phyloP scores from a whole-genome alignment of 805 yeast genomes.

The Suhomyces prunicola region DNA sequence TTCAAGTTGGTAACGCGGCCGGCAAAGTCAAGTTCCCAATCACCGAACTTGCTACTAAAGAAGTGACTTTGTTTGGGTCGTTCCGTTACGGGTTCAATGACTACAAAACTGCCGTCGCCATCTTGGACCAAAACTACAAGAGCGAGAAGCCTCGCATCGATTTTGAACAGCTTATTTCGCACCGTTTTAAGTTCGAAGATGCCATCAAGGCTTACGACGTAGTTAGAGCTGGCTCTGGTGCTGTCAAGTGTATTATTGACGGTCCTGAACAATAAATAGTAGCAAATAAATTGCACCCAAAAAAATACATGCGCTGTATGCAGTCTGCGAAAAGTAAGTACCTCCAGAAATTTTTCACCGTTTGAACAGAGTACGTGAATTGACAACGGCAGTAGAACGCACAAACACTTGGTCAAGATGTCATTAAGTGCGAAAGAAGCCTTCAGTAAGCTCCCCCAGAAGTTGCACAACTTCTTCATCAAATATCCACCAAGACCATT shows the following conservation, averaged over 20 bases:
- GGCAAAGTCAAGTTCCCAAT: conserved; percentile 72
- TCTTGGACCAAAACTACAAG: conserved; percentile 55
- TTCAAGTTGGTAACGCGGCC: conserved; percentile 85
- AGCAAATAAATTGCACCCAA: background rate
- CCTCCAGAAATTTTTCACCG: background rate
- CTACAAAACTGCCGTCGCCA: conserved; percentile 66
- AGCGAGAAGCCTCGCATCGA: conserved; percentile 46
- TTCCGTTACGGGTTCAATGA: conserved; percentile 81
- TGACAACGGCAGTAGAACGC: background rate
- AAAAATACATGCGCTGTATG: background rate
- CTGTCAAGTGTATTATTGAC: conserved; percentile 75
- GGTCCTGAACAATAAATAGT: conserved; percentile 54
- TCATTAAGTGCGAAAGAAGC: conserved; percentile 38
- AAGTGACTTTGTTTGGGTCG: conserved; percentile 66
- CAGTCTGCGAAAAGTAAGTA: background rate
- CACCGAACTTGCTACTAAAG: conserved; percentile 64
- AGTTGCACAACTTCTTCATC: conserved; percentile 69
- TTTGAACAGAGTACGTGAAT: background rate
- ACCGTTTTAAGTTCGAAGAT: conserved; percentile 66
- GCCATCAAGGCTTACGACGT: conserved; percentile 75
- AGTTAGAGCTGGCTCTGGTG: conserved; percentile 62
- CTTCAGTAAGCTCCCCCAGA: conserved; percentile 63
- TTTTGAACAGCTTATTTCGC: conserved; percentile 69
- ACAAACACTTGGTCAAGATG: conserved; percentile 14
- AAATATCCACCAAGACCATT: conserved; percentile 85